Evolutionary conservation across 352 stramenopile genomes (phyloP), one percentile per base, ranked within the genome.

Genomic region (Stramenopiles sp.): DNA sequence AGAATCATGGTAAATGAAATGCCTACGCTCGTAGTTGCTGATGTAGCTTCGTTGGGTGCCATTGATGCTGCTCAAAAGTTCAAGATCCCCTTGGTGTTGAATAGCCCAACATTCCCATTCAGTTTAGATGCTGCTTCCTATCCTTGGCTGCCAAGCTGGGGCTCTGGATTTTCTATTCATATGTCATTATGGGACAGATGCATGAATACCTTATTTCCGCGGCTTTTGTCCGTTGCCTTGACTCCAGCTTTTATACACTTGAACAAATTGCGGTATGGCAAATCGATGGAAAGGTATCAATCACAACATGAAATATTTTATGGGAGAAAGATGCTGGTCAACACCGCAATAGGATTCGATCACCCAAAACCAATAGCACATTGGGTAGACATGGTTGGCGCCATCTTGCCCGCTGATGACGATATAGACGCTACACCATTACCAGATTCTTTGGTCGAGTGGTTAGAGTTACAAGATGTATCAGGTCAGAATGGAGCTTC

Each of bases 271-370:
- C 87, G 89, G 0, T 92, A 88, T 82, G 89, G 93, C 81, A 84
- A 93, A 44, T 83, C 89, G 0, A 85, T 95, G 67, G 83, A 86
- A 80, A 87, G 89, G 0, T 93, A 91, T 81, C 84, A 89, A 0
- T 93, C 89, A 0, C 91, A 95, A 84, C 89, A 95, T 84, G 90
- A 94, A 84, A 84, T 95, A 27, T 94, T 94, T 84, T 91, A 91
- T 67, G 90, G 89, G 75, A 86, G 88, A 8, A 89, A 90, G 7
- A 87, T 95, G 76, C 86, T 95, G 30, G 85, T 95, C 75, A 94
- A 95, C 84, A 94, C 91, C n/a, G 91, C 90, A 4, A 92, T 94
- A 67, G 90, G 90, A 0, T 84, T 95, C 14, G 91, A 94, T 80
- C 88, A 95, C 78, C 85, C 90, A 1, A 88, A 93, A 80, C 88